Evolutionary conservation across 345 rosid species (phyloP).

Genomic region (Syzygium aqueum): DNA sequence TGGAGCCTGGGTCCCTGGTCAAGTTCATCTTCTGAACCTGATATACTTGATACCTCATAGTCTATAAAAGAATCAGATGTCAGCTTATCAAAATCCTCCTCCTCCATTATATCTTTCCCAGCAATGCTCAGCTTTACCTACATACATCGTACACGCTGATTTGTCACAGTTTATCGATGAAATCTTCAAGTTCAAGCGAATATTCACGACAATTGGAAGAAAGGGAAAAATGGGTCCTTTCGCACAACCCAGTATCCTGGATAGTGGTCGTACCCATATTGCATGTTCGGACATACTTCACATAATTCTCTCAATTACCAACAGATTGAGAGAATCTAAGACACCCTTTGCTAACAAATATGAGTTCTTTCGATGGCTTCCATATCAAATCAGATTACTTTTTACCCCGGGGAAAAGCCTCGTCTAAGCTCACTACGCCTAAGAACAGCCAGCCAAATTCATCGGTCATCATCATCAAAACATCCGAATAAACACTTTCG

Average conservation of each 20-base stretch:
- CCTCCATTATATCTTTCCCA: slow-evolving; percentile 64
- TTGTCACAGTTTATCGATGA: neutral
- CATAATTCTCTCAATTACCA: neutral
- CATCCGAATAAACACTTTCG: neutral
- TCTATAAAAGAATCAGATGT: slow-evolving; percentile 65
- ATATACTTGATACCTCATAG: slow-evolving; percentile 81
- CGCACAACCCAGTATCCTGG: neutral
- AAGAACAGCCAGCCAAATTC: neutral
- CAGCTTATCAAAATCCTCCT: slow-evolving; percentile 80
- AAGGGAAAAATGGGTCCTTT: neutral
- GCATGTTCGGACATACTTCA: too few species aligned
- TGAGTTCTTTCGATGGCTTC: neutral
- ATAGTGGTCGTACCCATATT: neutral
- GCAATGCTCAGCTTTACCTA: slow-evolving; percentile 77
- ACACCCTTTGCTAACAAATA: too few species aligned
- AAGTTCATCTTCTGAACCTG: slow-evolving; percentile 94
- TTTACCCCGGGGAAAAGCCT: neutral
- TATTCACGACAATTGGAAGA: neutral
- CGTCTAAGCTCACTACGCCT: neutral
- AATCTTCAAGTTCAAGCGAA: neutral
- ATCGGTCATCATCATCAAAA: neutral
- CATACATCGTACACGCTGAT: neutral
- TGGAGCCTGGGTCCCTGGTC: slow-evolving; percentile 19
- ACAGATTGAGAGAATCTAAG: neutral
- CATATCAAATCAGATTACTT: neutral